Percentiles rank a stretch among this genome's conserved stretches.
phyloP scores from a whole-genome alignment of 345 rosid species.

The Gossypium longicalyx region DNA sequence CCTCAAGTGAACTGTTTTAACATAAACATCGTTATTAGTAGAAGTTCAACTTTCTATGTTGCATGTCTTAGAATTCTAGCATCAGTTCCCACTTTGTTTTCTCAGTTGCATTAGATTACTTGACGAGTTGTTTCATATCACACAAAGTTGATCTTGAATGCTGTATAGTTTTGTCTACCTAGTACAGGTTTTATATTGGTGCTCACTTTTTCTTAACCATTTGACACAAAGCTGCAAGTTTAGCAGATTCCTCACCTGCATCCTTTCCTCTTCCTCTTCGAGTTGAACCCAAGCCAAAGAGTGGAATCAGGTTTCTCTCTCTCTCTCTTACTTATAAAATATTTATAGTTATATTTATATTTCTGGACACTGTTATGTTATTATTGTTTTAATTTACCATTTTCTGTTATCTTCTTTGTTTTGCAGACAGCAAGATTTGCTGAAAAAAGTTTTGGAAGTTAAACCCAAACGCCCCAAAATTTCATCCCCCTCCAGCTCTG shows the following conservation, averaged over 20 bases:
- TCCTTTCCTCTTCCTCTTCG: slow-evolving; percentile 80
- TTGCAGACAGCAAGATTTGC: slow-evolving; percentile 79
- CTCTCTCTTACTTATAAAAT: neutral
- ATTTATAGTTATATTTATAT: neutral
- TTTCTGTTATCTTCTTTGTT: neutral
- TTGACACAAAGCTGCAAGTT: slow-evolving; percentile 77
- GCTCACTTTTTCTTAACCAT: slow-evolving; percentile 41
- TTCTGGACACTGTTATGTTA: neutral
- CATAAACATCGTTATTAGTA: neutral
- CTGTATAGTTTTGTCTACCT: neutral
- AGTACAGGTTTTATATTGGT: neutral
- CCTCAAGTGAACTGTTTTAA: neutral
- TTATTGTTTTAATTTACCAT: neutral
- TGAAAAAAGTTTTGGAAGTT: slow-evolving; percentile 83
- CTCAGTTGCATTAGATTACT: neutral
- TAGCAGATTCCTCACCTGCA: slow-evolving; percentile 86
- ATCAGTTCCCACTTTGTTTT: neutral
- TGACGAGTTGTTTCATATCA: neutral
- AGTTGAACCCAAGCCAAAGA: slow-evolving; percentile 92
- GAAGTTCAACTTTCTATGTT: neutral
- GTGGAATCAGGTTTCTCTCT: slow-evolving; percentile 70
- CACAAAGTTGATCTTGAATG: neutral
- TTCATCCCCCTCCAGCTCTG: slow-evolving; percentile 23
- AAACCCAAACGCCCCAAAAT: slow-evolving; percentile 65
- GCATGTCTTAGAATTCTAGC: neutral